Percentiles rank a stretch among this genome's conserved stretches.
These are phyloP conservation scores for Dioszegia crocea DNA, from an alignment of 768 basidiomycete genomes.

Conservation along the genomic window DNA sequence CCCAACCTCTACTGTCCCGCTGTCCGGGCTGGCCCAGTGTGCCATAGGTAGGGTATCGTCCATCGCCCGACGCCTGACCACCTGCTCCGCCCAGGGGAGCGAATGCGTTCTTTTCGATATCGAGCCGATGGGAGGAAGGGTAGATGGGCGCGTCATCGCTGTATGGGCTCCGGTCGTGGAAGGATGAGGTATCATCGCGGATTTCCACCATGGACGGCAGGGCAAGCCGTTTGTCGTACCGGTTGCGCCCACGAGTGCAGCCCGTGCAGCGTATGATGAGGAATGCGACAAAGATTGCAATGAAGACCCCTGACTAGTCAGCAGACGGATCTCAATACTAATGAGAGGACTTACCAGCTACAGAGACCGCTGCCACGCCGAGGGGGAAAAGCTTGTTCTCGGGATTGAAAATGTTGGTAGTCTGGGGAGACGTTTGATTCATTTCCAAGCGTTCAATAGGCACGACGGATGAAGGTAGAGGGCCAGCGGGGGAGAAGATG, in stretches of 20 bases:
- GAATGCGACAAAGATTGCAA: conserved; percentile 6
- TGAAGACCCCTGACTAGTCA: conserved; percentile 16
- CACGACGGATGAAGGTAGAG: not conserved
- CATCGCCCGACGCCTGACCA: not conserved
- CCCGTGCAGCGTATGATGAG: conserved; percentile 14
- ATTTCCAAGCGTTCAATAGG: not conserved
- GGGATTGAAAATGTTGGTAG: conserved; percentile 19
- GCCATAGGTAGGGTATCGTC: not conserved
- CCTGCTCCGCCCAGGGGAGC: not conserved
- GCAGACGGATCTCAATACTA: not conserved
- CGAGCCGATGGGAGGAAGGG: not conserved
- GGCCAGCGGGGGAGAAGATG: not conserved
- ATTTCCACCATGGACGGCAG: conserved; percentile 10
- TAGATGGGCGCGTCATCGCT: not conserved
- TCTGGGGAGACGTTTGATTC: not conserved
- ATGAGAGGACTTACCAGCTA: conserved; percentile 14
- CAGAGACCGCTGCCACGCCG: conserved; percentile 15
- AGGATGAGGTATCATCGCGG: not conserved
- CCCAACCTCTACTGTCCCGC: not conserved
- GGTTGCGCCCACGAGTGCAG: conserved; percentile 4
- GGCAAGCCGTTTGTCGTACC: not conserved
- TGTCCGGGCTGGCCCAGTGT: not conserved
- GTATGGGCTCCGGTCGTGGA: not conserved
- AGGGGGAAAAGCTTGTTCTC: conserved; percentile 25
- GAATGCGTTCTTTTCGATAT: not conserved